Evolutionary conservation across 192 early-diverging fungal species (phyloP).

Genomic region (Coemansia sp.): DNA sequence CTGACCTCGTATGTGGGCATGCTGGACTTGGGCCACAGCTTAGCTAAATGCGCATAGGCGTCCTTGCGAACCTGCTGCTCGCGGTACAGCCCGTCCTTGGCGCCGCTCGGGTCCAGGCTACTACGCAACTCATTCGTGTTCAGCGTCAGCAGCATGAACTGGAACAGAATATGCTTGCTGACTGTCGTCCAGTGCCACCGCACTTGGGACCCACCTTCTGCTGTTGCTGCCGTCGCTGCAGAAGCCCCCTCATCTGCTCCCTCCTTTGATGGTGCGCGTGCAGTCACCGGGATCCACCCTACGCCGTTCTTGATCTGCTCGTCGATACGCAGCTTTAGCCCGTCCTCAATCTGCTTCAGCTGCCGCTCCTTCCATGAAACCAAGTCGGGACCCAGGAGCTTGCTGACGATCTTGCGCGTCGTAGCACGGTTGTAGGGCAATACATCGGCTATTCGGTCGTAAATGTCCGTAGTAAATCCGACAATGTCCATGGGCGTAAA

Average conservation of each 20-base stretch:
- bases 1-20: constrained; percentile 56
- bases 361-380: constrained; percentile 53
- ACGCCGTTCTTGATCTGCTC: constrained; percentile 44
- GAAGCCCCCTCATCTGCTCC: constrained; percentile 8
- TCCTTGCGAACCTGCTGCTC: constrained; percentile 54
- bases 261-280: constrained; percentile 26
- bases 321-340: constrained; percentile 47
- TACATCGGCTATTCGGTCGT: constrained; percentile 27
- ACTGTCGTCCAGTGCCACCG: constrained; percentile 56
- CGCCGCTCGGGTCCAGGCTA: constrained; percentile 8
- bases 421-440: constrained; percentile 53
- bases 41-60: constrained; percentile 51
- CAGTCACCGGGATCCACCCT: constrained; percentile 50
- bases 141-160: constrained; percentile 51
- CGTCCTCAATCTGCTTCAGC: constrained; percentile 51
- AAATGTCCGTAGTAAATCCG: constrained; percentile 43
- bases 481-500: constrained; percentile 49
- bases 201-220: constrained; percentile 32
- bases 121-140: constrained; percentile 49
- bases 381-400: constrained; percentile 40
- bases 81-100: constrained; percentile 40
- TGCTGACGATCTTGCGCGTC: constrained; percentile 52
- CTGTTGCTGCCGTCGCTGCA: neutral
- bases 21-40: constrained; percentile 45
- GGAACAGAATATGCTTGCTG: constrained; percentile 52